A percentile compares a stretch with the other conserved stretches of the same genome.
Conservation (phyloP, 805 yeast genomes). For the Starmerella potacharoeniae region DNA sequence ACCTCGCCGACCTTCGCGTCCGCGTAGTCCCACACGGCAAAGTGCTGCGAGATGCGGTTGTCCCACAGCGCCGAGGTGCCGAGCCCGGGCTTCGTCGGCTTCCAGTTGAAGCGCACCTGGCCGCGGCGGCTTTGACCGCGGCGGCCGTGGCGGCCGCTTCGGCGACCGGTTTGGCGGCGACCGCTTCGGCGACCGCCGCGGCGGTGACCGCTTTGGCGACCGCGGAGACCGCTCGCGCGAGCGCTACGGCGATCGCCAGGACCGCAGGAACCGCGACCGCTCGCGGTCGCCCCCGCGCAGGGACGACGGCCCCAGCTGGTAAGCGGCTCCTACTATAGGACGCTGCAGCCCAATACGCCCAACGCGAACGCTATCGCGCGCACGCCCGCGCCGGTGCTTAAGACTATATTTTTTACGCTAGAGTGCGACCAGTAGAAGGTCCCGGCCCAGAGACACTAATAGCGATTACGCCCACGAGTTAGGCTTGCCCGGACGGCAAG, state of each 20-base stretch:
- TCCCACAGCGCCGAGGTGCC: slow-evolving; percentile 40
- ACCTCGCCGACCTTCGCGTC: slow-evolving; percentile 11
- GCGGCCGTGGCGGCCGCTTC: slow-evolving; percentile 16
- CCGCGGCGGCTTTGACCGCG: slow-evolving; percentile 9
- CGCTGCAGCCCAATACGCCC: background rate
- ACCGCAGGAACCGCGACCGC: slow-evolving; percentile 19
- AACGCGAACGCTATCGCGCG: no score
- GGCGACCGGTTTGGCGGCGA: slow-evolving; percentile 12
- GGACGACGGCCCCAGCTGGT: slow-evolving; percentile 20
- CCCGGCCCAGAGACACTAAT: background rate
- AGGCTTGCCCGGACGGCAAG: background rate
- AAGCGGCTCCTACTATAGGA: background rate
- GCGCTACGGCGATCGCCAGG: slow-evolving; percentile 21
- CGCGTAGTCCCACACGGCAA: slow-evolving; percentile 38
- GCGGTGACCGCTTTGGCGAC: slow-evolving; percentile 19
- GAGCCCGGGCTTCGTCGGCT: slow-evolving; percentile 30
- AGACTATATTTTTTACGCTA: slow-evolving; percentile 3
- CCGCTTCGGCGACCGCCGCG: slow-evolving; percentile 16
- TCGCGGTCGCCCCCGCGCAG: slow-evolving; percentile 22
- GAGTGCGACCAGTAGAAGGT: slow-evolving; percentile 3
- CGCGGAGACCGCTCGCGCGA: slow-evolving; percentile 21
- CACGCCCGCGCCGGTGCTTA: background rate
- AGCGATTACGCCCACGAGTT: background rate
- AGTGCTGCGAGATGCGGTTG: slow-evolving; percentile 42
- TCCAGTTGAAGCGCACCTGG: slow-evolving; percentile 41